Conservation (phyloP, 257 asterid species). For the Solanum lignicaule region DNA sequence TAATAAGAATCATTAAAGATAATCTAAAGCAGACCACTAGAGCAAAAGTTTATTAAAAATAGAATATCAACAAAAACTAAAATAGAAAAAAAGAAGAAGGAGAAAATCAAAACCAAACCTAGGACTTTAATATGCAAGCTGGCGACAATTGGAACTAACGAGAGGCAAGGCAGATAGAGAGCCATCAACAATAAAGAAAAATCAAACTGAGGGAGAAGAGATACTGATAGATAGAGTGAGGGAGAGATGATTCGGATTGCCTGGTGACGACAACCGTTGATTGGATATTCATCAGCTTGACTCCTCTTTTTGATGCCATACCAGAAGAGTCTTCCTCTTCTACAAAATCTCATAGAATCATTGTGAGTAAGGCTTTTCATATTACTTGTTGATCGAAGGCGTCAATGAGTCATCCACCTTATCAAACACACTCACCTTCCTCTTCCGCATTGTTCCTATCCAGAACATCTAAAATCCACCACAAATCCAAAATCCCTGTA, state of each 20-base stretch:
- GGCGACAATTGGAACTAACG: neutral
- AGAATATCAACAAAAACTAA: neutral
- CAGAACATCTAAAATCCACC: neutral
- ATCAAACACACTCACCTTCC: slow-evolving; percentile 91
- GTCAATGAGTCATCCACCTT: slow-evolving; percentile 59
- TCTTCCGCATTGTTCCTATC: slow-evolving; percentile 83
- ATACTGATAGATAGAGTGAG: neutral
- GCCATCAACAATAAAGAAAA: too few species aligned
- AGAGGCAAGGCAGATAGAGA: neutral
- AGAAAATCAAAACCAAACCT: neutral
- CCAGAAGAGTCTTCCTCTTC: slow-evolving; percentile 72
- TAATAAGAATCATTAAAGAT: neutral
- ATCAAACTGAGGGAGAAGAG: neutral
- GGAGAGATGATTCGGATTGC: neutral
- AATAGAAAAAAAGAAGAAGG: neutral
- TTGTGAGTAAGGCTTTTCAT: slow-evolving; percentile 50
- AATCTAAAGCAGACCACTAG: neutral
- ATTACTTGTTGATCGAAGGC: slow-evolving; percentile 48
- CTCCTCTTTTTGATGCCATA: slow-evolving; percentile 35
- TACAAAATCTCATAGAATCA: slow-evolving; percentile 72
- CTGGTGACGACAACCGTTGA: neutral
- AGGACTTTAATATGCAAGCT: neutral
- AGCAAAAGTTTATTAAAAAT: neutral
- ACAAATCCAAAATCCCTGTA: too few species aligned
- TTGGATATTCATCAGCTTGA: neutral